Conservation (phyloP, 768 basidiomycete species). For the Lactifluus volemus region DNA sequence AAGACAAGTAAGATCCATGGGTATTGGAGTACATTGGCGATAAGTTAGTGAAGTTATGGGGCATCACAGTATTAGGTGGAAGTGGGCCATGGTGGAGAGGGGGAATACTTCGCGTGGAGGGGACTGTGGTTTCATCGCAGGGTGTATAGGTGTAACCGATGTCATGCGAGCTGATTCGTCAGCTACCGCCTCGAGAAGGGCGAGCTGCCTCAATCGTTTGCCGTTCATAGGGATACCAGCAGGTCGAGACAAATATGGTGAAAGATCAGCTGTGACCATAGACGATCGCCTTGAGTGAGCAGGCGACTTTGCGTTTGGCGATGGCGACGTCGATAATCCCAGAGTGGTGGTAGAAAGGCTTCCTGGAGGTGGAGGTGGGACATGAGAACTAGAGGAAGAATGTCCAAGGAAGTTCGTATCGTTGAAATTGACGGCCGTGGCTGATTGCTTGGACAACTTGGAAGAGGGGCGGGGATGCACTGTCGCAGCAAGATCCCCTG, state of each 20-base stretch:
- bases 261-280: conserved; percentile 50
- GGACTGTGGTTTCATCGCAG: not conserved
- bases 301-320: conserved; percentile 19
- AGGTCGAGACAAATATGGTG: conserved; percentile 55
- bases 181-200: conserved; percentile 61
- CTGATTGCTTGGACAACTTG: not conserved
- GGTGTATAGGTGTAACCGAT: conserved; percentile 23
- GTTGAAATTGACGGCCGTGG: not conserved
- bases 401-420: not conserved
- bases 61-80: conserved; percentile 13
- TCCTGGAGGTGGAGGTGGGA: conserved; percentile 1
- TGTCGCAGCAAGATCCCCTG: not conserved
- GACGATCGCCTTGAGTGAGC: conserved; percentile 33
- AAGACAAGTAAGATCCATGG: conserved; percentile 12
- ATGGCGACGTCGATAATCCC: not conserved
- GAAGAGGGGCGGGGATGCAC: not conserved
- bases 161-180: conserved; percentile 64
- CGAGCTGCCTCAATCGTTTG: conserved; percentile 59
- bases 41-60: conserved; percentile 20
- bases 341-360: conserved; percentile 10
- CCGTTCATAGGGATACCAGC: conserved; percentile 47
- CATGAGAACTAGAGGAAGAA: not conserved
- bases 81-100: conserved; percentile 1
- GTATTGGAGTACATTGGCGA: conserved; percentile 21
- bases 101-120: not conserved